A percentile compares a stretch with the other conserved stretches of the same genome.
phyloP scores from a whole-genome alignment of 805 yeast genomes.

The Candida tibetensis region DNA sequence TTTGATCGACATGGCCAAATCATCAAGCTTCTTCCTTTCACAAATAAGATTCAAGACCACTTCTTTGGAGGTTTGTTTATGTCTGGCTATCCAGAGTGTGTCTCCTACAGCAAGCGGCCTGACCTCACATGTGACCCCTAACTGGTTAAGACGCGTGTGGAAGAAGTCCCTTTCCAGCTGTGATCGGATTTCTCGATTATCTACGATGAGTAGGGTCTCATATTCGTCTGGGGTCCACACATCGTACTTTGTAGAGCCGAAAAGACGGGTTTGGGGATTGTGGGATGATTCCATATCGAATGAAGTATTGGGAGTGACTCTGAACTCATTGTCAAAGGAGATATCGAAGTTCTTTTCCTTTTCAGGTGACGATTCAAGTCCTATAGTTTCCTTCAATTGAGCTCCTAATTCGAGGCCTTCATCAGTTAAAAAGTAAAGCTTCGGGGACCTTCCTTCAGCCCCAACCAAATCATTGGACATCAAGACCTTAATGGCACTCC shows the following conservation, averaged over 20 bases:
- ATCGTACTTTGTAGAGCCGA: conserved; percentile 32
- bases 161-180: conserved; percentile 69
- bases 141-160: conserved; percentile 45
- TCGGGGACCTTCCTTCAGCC: conserved; percentile 53
- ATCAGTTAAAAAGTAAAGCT: conserved; percentile 61
- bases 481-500: conserved; percentile 68
- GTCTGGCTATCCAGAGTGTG: conserved; percentile 81
- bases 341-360: conserved; percentile 14
- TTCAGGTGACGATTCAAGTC: conserved; percentile 18
- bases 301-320: conserved; percentile 23
- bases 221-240: conserved; percentile 64
- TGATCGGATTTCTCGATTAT: conserved; percentile 79
- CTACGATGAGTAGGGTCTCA: conserved; percentile 63
- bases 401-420: conserved; percentile 65
- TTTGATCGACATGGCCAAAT: conserved; percentile 72
- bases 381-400: conserved; percentile 49
- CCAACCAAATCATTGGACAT: conserved; percentile 57
- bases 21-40: conserved; percentile 88
- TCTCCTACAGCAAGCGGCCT: conserved; percentile 79
- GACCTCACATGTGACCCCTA: conserved; percentile 51
- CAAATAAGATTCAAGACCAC: conserved; percentile 79
- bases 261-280: conserved; percentile 20
- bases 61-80: conserved; percentile 53
- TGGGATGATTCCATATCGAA: conserved; percentile 13
- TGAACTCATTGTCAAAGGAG: conserved; percentile 36